Percentiles rank a stretch among this genome's conserved stretches.
Conservation (phyloP, 495 filamentous ascomycete species). For the Tuber indicum region DNA sequence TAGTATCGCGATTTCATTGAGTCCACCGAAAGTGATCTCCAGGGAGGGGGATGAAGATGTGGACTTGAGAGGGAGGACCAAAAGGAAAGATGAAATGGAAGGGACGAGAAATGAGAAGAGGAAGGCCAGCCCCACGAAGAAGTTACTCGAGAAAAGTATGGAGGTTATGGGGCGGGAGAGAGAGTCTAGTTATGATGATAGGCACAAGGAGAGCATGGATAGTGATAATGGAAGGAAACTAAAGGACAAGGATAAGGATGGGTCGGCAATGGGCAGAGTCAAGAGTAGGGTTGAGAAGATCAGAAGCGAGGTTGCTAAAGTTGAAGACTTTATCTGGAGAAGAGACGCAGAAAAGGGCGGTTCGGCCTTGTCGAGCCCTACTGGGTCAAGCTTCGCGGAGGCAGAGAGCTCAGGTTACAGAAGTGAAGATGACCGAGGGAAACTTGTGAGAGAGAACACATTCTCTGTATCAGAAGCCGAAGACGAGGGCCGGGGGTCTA, state of each 20-base stretch:
- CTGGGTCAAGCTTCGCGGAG: slow-evolving; percentile 28
- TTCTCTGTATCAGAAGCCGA: slow-evolving; percentile 29
- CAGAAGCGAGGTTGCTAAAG: slow-evolving; percentile 37
- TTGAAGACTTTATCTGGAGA: slow-evolving; percentile 37
- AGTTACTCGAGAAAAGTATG: slow-evolving; percentile 29
- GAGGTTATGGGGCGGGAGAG: slow-evolving; percentile 25
- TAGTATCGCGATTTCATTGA: slow-evolving; percentile 40
- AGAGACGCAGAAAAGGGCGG: slow-evolving; percentile 18
- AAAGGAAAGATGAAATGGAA: slow-evolving; percentile 18
- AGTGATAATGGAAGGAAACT: slow-evolving; percentile 18
- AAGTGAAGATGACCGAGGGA: slow-evolving; percentile 37
- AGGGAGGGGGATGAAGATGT: slow-evolving; percentile 30
- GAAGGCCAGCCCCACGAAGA: slow-evolving; percentile 36
- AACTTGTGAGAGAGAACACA: slow-evolving; percentile 16
- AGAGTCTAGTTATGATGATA: slow-evolving; percentile 28
- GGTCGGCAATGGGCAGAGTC: slow-evolving; percentile 23
- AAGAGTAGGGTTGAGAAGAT: slow-evolving; percentile 40
- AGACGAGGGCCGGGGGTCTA: slow-evolving; percentile 20
- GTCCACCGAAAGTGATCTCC: slow-evolving; percentile 27
- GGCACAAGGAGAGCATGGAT: slow-evolving; percentile 35
- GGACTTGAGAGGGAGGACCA: slow-evolving; percentile 21
- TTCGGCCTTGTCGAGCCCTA: slow-evolving; percentile 27
- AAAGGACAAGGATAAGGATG: slow-evolving; percentile 28
- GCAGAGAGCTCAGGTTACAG: slow-evolving; percentile 26
- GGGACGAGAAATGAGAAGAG: slow-evolving; percentile 17